Conservation (phyloP, 2,329 filamentous ascomycete species). For the Phaeophleospora eucalypticola region DNA sequence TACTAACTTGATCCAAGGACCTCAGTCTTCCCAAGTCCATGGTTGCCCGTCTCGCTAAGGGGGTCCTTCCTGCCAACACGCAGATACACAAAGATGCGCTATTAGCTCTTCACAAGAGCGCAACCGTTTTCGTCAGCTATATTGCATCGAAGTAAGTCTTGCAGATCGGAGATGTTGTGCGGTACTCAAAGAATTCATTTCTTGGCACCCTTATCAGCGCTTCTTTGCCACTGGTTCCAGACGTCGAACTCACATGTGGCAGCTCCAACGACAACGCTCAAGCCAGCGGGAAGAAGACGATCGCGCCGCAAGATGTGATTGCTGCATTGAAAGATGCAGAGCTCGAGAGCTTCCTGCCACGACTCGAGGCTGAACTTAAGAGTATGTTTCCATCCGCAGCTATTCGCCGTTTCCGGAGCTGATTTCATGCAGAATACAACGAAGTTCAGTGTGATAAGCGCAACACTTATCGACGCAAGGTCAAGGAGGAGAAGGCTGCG, state of each 20-base stretch:
- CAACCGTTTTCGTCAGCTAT: slow-evolving; percentile 80
- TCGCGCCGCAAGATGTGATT: slow-evolving; percentile 71
- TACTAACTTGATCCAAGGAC: slow-evolving; percentile 8
- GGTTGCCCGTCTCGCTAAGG: slow-evolving; percentile 73
- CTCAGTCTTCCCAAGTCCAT: slow-evolving; percentile 69
- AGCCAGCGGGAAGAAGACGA: slow-evolving; percentile 69
- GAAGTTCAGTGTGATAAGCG: slow-evolving; percentile 70
- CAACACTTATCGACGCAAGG: slow-evolving; percentile 66
- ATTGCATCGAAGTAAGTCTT: slow-evolving; percentile 65
- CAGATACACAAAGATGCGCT: slow-evolving; percentile 81
- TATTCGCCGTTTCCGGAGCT: slow-evolving; percentile 2
- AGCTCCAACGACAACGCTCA: slow-evolving; percentile 71
- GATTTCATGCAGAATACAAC: slow-evolving; percentile 58
- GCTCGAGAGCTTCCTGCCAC: slow-evolving; percentile 65
- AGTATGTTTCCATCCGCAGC: slow-evolving; percentile 49
- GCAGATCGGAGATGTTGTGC: too few relatives aligned
- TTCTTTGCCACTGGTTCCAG: neutral
- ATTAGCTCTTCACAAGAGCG: slow-evolving; percentile 73
- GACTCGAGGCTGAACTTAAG: slow-evolving; percentile 70
- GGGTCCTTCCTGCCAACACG: slow-evolving; percentile 73
- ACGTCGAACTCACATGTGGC: neutral
- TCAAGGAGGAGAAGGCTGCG: slow-evolving; percentile 58
- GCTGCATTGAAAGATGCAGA: slow-evolving; percentile 73
- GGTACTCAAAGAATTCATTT: too few relatives aligned
- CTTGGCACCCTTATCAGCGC: too few relatives aligned